These are phyloP conservation scores for Microbotryum intermedium DNA, from an alignment of 1,284 basidiomycete genomes.

Conservation along the genomic window DNA sequence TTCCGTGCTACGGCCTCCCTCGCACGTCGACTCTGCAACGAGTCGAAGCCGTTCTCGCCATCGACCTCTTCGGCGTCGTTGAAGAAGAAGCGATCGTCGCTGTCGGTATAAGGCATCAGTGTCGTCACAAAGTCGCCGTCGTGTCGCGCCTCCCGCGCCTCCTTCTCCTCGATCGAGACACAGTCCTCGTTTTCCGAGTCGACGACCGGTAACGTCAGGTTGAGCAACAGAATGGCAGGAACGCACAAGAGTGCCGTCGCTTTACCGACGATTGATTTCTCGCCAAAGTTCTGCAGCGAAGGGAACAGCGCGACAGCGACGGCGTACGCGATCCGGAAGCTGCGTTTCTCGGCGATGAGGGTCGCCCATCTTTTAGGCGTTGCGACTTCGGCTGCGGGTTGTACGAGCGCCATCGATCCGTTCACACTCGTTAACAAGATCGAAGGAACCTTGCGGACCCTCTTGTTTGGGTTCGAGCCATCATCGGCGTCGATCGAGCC, in stretches of 20 bases:
- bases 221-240: constrained; percentile 76
- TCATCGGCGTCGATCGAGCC: neutral
- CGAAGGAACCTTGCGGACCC: constrained; percentile 23
- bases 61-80: neutral
- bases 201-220: constrained; percentile 84
- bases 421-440: constrained; percentile 25
- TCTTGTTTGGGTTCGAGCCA: neutral
- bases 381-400: neutral
- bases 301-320: constrained; percentile 68
- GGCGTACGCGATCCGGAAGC: constrained; percentile 42
- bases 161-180: constrained; percentile 17
- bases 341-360: constrained; percentile 26
- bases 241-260: constrained; percentile 70
- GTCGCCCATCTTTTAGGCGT: too few species aligned
- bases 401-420: constrained; percentile 1
- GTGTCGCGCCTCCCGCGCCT: constrained; percentile 42
- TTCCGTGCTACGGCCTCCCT: neutral
- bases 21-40: neutral
- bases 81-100: neutral
- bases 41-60: too few species aligned
- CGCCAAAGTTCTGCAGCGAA: constrained; percentile 64
- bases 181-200: constrained; percentile 38
- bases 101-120: neutral
- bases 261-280: constrained; percentile 64
- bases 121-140: constrained; percentile 24